Evolutionary conservation across 768 basidiomycete species (phyloP), one percentile per base, ranked within the genome.

Genomic region (Gautieria morchelliformis): DNA sequence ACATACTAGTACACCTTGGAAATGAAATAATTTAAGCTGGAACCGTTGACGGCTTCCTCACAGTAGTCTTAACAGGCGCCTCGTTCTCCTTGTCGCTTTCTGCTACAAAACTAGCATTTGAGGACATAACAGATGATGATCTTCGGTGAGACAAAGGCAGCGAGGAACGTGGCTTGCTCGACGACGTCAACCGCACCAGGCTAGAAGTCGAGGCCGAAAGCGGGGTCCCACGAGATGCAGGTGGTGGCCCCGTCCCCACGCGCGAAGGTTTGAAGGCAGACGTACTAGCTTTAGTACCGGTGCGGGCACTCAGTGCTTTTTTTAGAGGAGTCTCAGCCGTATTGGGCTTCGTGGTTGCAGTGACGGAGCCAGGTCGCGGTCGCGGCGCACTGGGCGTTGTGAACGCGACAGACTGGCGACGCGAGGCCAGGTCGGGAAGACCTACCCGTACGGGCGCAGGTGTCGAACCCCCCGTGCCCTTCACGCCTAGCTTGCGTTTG

Each of bases 401-500:
- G 68, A 82, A 79, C 17, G 79, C 67, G 5, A 78, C 72, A 4
- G 83, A 82, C 58, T 83, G 80, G 20, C 82, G 77, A 49, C 82
- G 79, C 45, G 69, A 69, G 22, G 63, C 65, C 3, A 69, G 57
- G 62, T 53, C 64, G 57, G 58, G 75, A 74, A 22, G 76, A 69
- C 49, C 65, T 5, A 64, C 52, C 4, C 66, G 54, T 1, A 75
- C 64, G 30, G 72, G 74, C 24, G 78, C 76, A n/a, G 83, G 79
- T 0, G 82, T 82, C 54, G 73, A 71, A 37, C 80, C 81, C 5
- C 73, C 79, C 4, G 80, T 81, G 8, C 78, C 78, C 51, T 78
- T 77, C 15, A 81, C 75, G 20, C 79, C 79, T 19, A 79, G 67
- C 48, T 77, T 78, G 46, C 87, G 77, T 67, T 90, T 90, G 39